These are phyloP conservation scores for Tetraselmis chui DNA, from an alignment of 139 green algal species.

Conservation along the genomic window DNA sequence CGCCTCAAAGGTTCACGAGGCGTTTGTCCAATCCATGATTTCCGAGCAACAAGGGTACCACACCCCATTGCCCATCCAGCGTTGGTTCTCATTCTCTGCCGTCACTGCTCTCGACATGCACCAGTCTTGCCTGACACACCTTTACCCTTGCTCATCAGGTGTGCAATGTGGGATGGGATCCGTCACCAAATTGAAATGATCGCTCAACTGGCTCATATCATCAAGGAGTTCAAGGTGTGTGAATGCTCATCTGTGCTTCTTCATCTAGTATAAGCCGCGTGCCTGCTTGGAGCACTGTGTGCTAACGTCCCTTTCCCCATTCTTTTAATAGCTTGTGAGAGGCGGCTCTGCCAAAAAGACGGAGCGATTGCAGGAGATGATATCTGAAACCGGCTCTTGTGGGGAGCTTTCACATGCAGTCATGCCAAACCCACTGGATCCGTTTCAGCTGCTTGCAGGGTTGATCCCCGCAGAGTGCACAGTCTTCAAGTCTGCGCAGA, in stretches of 20 bases:
- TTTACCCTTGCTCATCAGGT: no score
- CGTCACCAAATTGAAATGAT: conserved; percentile 65
- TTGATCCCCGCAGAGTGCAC: conserved; percentile 64
- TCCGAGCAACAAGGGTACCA: neutral
- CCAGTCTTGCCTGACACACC: no score
- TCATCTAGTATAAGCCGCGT: no score
- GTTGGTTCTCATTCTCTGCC: no score
- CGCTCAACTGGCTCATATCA: conserved; percentile 50
- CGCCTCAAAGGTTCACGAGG: conserved; percentile 37
- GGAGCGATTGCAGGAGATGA: conserved; percentile 43
- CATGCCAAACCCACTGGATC: conserved; percentile 75
- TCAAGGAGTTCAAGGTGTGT: conserved; percentile 47
- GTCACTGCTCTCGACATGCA: no score
- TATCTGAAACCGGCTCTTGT: conserved; percentile 45
- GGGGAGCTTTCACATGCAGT: conserved; percentile 50
- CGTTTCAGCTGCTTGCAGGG: conserved; percentile 52
- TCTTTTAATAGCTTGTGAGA: conserved; percentile 24
- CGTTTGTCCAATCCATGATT: conserved; percentile 32
- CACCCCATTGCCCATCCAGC: neutral
- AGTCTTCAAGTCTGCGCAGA: conserved; percentile 88
- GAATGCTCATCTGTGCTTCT: neutral
- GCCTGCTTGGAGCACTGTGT: no score
- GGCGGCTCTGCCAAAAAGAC: conserved; percentile 34
- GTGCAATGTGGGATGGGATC: conserved; percentile 47
- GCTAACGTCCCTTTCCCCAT: no score